These are phyloP conservation scores for Xylariaceae sp. DNA, from an alignment of 2,329 filamentous ascomycete genomes.

Conservation along the genomic window DNA sequence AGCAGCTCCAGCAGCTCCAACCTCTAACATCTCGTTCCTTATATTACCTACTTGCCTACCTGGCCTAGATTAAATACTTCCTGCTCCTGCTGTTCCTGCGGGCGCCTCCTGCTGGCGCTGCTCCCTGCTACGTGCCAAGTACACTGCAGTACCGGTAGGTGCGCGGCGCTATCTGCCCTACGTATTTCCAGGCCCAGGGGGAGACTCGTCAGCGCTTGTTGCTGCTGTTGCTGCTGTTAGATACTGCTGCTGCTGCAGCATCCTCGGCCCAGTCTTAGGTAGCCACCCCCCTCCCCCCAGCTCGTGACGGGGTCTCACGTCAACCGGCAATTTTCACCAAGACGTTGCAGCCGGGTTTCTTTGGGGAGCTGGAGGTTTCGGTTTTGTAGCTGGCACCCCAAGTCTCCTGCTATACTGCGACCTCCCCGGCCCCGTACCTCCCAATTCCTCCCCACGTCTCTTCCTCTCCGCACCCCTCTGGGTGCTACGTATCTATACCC, in stretches of 20 bases:
- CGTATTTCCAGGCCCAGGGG: no score
- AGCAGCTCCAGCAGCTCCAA: constrained; percentile 15
- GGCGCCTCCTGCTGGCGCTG: no score
- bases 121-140: no score
- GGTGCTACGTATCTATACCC: no score
- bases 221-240: no score
- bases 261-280: constrained; percentile 6
- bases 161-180: no score
- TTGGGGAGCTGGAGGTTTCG: not conserved
- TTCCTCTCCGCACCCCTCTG: no score
- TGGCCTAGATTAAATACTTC: not conserved
- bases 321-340: constrained; percentile 9
- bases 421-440: not conserved
- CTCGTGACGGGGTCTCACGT: constrained; percentile 15
- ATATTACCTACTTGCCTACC: not conserved
- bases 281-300: not conserved
- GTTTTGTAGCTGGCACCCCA: not conserved
- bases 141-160: no score
- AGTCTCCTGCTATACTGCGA: not conserved
- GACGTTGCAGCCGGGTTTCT: constrained; percentile 21
- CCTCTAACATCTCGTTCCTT: not conserved
- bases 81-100: not conserved
- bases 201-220: constrained; percentile 4
- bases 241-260: constrained; percentile 4
- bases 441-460: not conserved